A percentile compares a stretch with the other conserved stretches of the same genome.
Evolutionary conservation across 2,329 filamentous ascomycete species (phyloP).

Genomic region (Aspergillus ibericus): DNA sequence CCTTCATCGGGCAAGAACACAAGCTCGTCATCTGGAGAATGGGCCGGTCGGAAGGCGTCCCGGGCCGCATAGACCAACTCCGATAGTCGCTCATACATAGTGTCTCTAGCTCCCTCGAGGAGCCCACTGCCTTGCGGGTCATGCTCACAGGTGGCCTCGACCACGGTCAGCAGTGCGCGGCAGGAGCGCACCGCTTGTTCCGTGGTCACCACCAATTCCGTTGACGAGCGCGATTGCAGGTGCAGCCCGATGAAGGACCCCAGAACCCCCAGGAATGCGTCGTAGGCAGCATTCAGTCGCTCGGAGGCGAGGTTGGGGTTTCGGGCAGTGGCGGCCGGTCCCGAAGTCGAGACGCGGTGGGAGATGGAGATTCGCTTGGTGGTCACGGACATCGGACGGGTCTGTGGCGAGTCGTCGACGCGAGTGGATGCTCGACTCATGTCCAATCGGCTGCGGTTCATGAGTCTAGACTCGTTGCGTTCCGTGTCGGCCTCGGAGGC

Average conservation of each 20-base stretch:
- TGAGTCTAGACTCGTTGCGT: conserved; percentile 34
- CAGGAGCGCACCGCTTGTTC: conserved; percentile 82
- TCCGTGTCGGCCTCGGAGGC: conserved; percentile 29
- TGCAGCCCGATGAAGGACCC: conserved; percentile 93
- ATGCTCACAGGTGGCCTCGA: conserved; percentile 79
- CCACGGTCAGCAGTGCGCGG: conserved; percentile 72
- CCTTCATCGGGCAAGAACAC: conserved; percentile 80
- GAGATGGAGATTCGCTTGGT: conserved; percentile 56
- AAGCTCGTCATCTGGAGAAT: conserved; percentile 69
- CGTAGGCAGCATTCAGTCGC: conserved; percentile 75
- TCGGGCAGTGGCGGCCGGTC: conserved; percentile 61
- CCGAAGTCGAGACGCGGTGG: conserved; percentile 76
- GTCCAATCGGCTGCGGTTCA: conserved; percentile 33
- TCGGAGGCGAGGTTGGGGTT: conserved; percentile 79
- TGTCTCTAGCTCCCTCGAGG: conserved; percentile 67
- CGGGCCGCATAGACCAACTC: conserved; percentile 78
- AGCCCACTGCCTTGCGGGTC: conserved; percentile 67
- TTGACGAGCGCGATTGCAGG: conserved; percentile 85
- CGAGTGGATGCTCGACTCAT: conserved; percentile 30
- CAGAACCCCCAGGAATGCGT: conserved; percentile 84
- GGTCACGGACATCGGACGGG: conserved; percentile 35
- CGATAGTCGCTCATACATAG: conserved; percentile 77
- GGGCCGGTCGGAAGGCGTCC: conserved; percentile 70
- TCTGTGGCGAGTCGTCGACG: conserved; percentile 28
- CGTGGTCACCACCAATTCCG: conserved; percentile 78